Percentiles rank a stretch among this genome's conserved stretches.
These are phyloP conservation scores for Asterophora parasitica DNA, from an alignment of 768 basidiomycete species.

Conservation along the genomic window DNA sequence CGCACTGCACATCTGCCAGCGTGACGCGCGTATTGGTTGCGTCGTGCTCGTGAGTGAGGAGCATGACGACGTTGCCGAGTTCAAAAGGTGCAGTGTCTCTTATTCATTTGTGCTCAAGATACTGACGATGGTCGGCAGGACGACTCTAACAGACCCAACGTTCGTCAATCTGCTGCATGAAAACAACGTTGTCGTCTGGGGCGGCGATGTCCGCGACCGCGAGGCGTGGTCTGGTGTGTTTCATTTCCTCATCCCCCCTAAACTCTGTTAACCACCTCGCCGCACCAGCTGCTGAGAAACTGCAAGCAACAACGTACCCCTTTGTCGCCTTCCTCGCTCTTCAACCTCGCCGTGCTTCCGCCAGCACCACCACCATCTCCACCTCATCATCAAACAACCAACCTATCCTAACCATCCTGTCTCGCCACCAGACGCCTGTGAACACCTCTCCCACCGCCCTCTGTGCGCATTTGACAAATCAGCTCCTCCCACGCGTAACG, in stretches of 20 bases:
- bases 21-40: conserved; percentile 70
- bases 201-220: conserved; percentile 78
- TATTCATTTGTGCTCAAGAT: neutral
- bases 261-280: neutral
- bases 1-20: conserved; percentile 64
- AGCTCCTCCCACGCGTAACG: conserved; percentile 75
- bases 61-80: conserved; percentile 84
- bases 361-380: conserved; percentile 27
- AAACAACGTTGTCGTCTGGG: conserved; percentile 84
- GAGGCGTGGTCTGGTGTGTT: conserved; percentile 69
- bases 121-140: conserved; percentile 32
- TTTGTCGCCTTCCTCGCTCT: conserved; percentile 90
- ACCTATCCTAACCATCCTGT: conserved; percentile 73
- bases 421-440: conserved; percentile 79
- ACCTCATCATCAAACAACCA: conserved; percentile 17
- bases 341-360: conserved; percentile 41
- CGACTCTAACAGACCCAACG: conserved; percentile 68
- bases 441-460: conserved; percentile 37
- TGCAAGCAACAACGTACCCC: conserved; percentile 88
- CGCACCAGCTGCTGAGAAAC: conserved; percentile 50
- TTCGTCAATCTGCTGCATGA: conserved; percentile 67
- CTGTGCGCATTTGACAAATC: conserved; percentile 54
- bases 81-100: conserved; percentile 57
- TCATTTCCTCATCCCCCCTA: conserved; percentile 7
- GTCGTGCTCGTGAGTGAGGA: conserved; percentile 83